A percentile compares a stretch with the other conserved stretches of the same genome.
These are phyloP conservation scores for Oenanthe javanica DNA, from an alignment of 140 eudicot species.

Conservation along the genomic window DNA sequence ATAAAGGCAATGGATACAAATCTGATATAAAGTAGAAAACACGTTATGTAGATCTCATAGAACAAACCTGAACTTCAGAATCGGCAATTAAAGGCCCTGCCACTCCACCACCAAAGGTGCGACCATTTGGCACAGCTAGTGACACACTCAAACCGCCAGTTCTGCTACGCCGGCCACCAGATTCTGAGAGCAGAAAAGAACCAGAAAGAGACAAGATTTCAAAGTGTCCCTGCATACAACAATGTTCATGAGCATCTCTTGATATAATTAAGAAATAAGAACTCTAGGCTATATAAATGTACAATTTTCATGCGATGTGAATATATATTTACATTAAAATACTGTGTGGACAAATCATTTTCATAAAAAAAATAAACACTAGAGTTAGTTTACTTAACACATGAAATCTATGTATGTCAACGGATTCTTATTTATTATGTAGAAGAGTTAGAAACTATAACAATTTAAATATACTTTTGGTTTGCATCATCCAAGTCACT, in stretches of 20 bases:
- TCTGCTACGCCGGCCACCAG: slow-evolving; percentile 30
- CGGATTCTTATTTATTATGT: background rate
- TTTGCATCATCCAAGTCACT: background rate
- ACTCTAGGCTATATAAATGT: background rate
- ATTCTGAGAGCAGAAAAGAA: slow-evolving; percentile 31
- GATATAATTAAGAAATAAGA: background rate
- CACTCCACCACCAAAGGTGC: slow-evolving; percentile 46
- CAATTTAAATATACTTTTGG: background rate
- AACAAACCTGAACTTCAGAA: slow-evolving; percentile 37
- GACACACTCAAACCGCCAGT: slow-evolving; percentile 42
- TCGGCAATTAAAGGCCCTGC: slow-evolving; percentile 43
- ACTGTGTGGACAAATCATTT: too few species aligned
- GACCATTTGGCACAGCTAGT: slow-evolving; percentile 38
- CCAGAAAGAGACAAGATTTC: slow-evolving; percentile 53
- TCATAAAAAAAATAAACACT: too few species aligned
- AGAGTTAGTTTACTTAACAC: too few species aligned
- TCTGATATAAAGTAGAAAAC: background rate
- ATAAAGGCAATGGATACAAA: background rate
- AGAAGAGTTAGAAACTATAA: background rate
- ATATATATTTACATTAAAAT: too few species aligned
- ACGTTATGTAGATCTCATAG: background rate
- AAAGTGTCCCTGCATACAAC: slow-evolving; percentile 42
- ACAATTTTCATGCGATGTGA: background rate
- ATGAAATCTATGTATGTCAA: too few species aligned
- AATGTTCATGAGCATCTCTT: background rate